A percentile compares a stretch with the other conserved stretches of the same genome.
phyloP scores from a whole-genome alignment of 345 rosid species.

The Murraya paniculata region DNA sequence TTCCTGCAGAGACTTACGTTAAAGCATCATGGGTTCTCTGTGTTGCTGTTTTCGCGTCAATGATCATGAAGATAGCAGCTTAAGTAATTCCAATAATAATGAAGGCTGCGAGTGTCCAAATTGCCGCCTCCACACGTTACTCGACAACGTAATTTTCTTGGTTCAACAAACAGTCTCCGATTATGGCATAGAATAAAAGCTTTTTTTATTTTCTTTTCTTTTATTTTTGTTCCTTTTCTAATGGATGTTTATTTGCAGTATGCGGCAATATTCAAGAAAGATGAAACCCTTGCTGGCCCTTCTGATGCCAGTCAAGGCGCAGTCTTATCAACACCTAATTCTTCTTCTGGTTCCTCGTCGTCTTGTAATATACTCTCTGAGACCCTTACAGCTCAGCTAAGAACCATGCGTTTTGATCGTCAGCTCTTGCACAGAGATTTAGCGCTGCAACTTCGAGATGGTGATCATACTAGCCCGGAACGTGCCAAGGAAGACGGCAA shows the following conservation, averaged over 20 bases:
- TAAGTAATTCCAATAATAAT: neutral
- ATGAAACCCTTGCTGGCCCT: neutral
- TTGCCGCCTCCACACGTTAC: neutral
- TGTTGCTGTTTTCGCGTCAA: slow-evolving; percentile 14
- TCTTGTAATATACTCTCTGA: neutral
- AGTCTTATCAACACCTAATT: neutral
- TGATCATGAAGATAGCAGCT: slow-evolving; percentile 13
- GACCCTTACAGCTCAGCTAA: neutral
- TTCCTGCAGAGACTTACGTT: neutral
- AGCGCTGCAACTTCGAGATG: neutral
- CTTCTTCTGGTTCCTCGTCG: neutral
- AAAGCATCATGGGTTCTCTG: slow-evolving; percentile 14
- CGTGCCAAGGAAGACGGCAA: neutral
- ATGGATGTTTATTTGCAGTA: neutral
- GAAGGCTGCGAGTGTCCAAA: neutral
- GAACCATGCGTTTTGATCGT: neutral
- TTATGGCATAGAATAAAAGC: no score
- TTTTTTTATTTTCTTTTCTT: no score
- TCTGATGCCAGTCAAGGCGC: neutral
- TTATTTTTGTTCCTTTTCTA: no score
- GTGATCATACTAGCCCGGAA: neutral
- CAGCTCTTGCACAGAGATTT: neutral
- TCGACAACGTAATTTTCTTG: slow-evolving; percentile 7
- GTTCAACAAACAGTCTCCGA: neutral
- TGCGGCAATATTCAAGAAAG: neutral